Evolutionary conservation across 73 alveolate species (phyloP).

Genomic region (Tetrahymena elliotti): DNA sequence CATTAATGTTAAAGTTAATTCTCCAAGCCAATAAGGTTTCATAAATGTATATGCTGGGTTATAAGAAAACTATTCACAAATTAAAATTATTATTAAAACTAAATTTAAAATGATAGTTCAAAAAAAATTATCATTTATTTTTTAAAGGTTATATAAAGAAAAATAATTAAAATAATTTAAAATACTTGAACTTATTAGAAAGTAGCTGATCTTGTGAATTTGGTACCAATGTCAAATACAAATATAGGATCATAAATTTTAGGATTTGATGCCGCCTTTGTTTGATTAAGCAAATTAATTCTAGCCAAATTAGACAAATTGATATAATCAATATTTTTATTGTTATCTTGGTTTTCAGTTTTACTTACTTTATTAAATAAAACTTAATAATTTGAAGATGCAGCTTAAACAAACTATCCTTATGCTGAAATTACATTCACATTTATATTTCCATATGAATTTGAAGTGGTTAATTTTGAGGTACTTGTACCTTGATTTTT

Average conservation of each 20-base stretch:
- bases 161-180: not conserved
- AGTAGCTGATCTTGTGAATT: conserved; percentile 30
- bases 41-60: conserved; percentile 39
- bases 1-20: conserved; percentile 19
- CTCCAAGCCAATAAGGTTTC: conserved; percentile 43
- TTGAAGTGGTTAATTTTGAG: not conserved
- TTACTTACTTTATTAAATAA: not conserved
- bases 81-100: no score
- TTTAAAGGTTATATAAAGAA: no score
- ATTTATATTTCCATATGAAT: conserved; percentile 22
- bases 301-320: not conserved
- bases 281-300: conserved; percentile 22
- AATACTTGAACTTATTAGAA: conserved; percentile 16
- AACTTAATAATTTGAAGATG: not conserved
- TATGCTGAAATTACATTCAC: conserved; percentile 4
- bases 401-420: not conserved
- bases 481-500: not conserved
- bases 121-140: no score
- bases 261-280: conserved; percentile 32
- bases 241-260: conserved; percentile 32
- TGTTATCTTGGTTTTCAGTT: not conserved
- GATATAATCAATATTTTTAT: conserved; percentile 2
- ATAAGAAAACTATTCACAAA: not conserved
- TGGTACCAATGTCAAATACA: conserved; percentile 18
- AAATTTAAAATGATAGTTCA: no score